These are phyloP conservation scores for Cladophialophora carrionii DNA, from an alignment of 2,329 filamentous ascomycete genomes.

Conservation along the genomic window DNA sequence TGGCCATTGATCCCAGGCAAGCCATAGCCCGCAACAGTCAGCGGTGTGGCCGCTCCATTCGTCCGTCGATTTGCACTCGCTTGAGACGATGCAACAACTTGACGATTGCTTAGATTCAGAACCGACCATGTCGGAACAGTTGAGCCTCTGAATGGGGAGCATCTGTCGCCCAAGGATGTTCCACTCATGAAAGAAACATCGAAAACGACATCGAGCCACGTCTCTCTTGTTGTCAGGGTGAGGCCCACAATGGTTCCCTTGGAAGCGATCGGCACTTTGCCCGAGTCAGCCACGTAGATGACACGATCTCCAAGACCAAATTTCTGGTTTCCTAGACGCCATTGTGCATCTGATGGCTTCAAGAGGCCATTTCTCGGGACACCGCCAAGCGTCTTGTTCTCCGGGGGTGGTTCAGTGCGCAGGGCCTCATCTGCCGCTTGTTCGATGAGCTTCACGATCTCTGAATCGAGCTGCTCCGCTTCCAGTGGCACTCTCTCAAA, in stretches of 20 bases:
- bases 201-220: slow-evolving; percentile 88
- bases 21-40: slow-evolving; percentile 61
- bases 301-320: slow-evolving; percentile 88
- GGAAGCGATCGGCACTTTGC: slow-evolving; percentile 90
- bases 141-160: slow-evolving; percentile 89
- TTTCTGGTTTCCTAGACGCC: slow-evolving; percentile 80
- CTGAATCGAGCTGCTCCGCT: slow-evolving; percentile 92
- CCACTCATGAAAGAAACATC: slow-evolving; percentile 97
- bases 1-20: slow-evolving; percentile 61
- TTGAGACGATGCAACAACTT: slow-evolving; percentile 67
- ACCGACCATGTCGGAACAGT: slow-evolving; percentile 88
- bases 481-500: slow-evolving; percentile 96
- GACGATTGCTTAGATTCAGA: slow-evolving; percentile 80
- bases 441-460: slow-evolving; percentile 81
- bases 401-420: slow-evolving; percentile 56
- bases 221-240: slow-evolving; percentile 79
- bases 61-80: slow-evolving; percentile 44
- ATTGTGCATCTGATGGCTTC: slow-evolving; percentile 94
- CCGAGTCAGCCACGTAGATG: slow-evolving; percentile 88
- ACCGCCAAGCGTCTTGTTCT: slow-evolving; percentile 71
- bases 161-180: slow-evolving; percentile 85
- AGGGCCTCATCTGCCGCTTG: slow-evolving; percentile 68
- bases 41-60: slow-evolving; percentile 61
- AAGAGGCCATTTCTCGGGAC: slow-evolving; percentile 86
- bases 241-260: slow-evolving; percentile 93